phyloP scores from a whole-genome alignment of 306 rosid species.

The Amphicarpaea edgeworthii region DNA sequence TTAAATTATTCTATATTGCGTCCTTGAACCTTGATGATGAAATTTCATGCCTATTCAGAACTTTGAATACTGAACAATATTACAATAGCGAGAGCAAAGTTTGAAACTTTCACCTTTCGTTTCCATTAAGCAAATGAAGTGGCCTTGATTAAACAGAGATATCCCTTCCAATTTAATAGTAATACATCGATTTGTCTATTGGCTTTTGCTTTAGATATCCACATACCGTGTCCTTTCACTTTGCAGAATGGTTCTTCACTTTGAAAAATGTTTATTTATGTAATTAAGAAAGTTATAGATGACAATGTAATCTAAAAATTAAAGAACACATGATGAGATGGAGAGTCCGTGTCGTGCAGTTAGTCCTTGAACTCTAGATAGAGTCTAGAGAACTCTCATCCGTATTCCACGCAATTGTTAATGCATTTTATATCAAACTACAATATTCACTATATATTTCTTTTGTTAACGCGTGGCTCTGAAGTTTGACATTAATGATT shows the following conservation, averaged over 20 bases:
- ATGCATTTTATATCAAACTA: background rate
- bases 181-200: slow-evolving; percentile 1
- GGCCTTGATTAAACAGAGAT: background rate
- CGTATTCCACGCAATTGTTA: background rate
- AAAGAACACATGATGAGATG: background rate
- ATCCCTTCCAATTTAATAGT: slow-evolving; percentile 4
- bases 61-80: background rate
- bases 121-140: slow-evolving; percentile 35
- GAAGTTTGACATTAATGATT: background rate
- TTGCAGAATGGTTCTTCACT: background rate
- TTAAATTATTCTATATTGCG: background rate
- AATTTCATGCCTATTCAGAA: background rate
- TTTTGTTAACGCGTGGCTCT: background rate
- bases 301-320: background rate
- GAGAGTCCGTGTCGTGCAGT: background rate
- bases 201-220: background rate
- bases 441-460: background rate
- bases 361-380: background rate
- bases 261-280: background rate
- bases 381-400: background rate
- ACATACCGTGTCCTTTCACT: background rate
- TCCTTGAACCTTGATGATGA: background rate
- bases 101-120: slow-evolving; percentile 36
- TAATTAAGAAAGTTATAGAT: background rate
- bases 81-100: background rate